Conservation (phyloP, 345 rosid species). For the Brassica rapa region DNA sequence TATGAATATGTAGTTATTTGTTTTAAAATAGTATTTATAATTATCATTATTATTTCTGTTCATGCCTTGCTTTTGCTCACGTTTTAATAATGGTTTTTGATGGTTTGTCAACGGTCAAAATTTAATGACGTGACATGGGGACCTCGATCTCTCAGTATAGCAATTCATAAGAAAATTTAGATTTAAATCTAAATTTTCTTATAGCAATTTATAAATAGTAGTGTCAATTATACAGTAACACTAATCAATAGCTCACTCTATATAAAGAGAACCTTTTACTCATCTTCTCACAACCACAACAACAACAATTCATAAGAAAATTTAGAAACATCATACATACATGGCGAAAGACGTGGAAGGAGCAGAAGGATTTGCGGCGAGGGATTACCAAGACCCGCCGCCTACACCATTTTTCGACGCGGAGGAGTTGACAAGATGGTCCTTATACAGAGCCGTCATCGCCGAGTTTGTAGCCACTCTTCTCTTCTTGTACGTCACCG, state of each 20-base stretch:
- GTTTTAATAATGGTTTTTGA: conserved; percentile 11
- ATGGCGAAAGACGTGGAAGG: conserved; percentile 57
- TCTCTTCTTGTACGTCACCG: too few relatives aligned
- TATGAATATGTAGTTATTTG: background rate
- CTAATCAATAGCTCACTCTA: conserved; percentile 17
- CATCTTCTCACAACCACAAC: conserved; percentile 16
- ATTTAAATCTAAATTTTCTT: too few relatives aligned
- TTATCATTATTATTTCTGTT: background rate
- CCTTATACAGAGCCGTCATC: conserved; percentile 37
- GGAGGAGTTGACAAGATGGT: conserved; percentile 36
- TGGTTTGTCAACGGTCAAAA: conserved; percentile 25
- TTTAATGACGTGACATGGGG: background rate
- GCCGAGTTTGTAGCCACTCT: conserved; percentile 41
- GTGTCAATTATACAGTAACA: background rate
- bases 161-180: background rate
- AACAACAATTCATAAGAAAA: background rate
- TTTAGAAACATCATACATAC: background rate
- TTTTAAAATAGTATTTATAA: background rate
- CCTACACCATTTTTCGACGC: conserved; percentile 33
- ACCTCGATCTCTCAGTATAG: background rate
- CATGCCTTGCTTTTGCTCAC: background rate
- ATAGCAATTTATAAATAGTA: too few relatives aligned
- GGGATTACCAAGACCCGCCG: conserved; percentile 40
- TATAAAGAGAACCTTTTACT: conserved; percentile 5
- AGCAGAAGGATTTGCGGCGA: conserved; percentile 43